Evolutionary conservation across 2,329 filamentous ascomycete species (phyloP).

Genomic region (Scytalidium lignicola): DNA sequence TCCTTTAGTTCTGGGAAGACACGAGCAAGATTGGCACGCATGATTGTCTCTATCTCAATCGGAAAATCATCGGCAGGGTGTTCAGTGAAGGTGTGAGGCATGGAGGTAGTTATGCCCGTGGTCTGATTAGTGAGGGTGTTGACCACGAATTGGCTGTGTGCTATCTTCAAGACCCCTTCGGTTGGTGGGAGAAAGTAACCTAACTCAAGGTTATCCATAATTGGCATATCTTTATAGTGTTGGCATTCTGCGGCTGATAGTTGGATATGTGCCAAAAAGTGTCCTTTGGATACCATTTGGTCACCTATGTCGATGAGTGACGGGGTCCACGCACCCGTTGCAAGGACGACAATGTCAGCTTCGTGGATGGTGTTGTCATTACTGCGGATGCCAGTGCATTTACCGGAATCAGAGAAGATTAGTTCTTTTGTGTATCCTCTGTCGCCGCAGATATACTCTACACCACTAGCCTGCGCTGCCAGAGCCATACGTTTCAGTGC

Average conservation of each 20-base stretch:
- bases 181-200: not conserved
- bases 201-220: not conserved
- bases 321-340: slow-evolving; percentile 52
- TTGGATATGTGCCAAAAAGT: slow-evolving; percentile 45
- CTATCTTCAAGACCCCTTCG: not conserved
- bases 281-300: slow-evolving; percentile 40
- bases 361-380: slow-evolving; percentile 37
- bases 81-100: not conserved
- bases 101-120: not conserved
- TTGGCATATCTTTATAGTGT: slow-evolving; percentile 1
- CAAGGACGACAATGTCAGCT: slow-evolving; percentile 48
- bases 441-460: slow-evolving; percentile 36
- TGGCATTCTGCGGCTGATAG: slow-evolving; percentile 45
- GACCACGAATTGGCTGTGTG: too few species aligned
- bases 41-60: not conserved
- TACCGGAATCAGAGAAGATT: slow-evolving; percentile 39
- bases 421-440: slow-evolving; percentile 31
- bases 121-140: too few species aligned
- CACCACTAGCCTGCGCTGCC: slow-evolving; percentile 36
- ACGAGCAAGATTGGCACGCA: not conserved
- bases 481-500: slow-evolving; percentile 38
- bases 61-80: not conserved
- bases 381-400: slow-evolving; percentile 43
- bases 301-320: slow-evolving; percentile 43
- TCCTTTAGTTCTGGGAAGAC: slow-evolving; percentile 26